These are phyloP conservation scores for Russula virescens DNA, from an alignment of 768 basidiomycete genomes.

Conservation along the genomic window DNA sequence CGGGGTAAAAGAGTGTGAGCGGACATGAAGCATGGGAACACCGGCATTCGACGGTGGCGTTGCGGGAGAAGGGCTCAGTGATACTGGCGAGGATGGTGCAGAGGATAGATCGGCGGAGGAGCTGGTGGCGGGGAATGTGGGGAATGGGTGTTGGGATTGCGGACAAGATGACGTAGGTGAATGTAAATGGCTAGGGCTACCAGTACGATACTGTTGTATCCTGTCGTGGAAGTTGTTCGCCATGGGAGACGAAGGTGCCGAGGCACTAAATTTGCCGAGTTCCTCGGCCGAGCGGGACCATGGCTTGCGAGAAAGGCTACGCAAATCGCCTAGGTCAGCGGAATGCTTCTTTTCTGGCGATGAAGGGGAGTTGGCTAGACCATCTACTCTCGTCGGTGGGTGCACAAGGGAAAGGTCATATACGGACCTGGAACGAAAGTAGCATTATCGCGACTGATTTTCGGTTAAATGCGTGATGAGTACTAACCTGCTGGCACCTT, in stretches of 20 bases:
- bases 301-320: constrained; percentile 58
- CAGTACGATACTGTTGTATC: constrained; percentile 60
- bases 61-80: constrained; percentile 31
- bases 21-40: constrained; percentile 40
- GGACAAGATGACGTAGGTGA: constrained; percentile 23
- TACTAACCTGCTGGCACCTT: constrained; percentile 50
- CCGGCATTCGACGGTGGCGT: constrained; percentile 20
- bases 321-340: constrained; percentile 57
- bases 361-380: constrained; percentile 30
- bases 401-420: constrained; percentile 50
- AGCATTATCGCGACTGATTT: background rate
- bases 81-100: constrained; percentile 27
- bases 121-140: constrained; percentile 27
- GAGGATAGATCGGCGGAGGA: constrained; percentile 15
- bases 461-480: background rate
- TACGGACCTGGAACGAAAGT: constrained; percentile 46
- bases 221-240: constrained; percentile 53
- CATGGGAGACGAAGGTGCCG: constrained; percentile 33
- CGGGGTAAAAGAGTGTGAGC: constrained; percentile 66
- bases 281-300: constrained; percentile 84
- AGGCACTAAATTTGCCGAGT: constrained; percentile 48
- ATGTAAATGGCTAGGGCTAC: constrained; percentile 31
- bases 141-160: constrained; percentile 31
- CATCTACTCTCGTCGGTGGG: constrained; percentile 41
- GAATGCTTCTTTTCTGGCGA: constrained; percentile 30